Base-by-base conservation (phyloP, 371 early-diverging fungal species). In the Syncephalastrum racemosum region DNA sequence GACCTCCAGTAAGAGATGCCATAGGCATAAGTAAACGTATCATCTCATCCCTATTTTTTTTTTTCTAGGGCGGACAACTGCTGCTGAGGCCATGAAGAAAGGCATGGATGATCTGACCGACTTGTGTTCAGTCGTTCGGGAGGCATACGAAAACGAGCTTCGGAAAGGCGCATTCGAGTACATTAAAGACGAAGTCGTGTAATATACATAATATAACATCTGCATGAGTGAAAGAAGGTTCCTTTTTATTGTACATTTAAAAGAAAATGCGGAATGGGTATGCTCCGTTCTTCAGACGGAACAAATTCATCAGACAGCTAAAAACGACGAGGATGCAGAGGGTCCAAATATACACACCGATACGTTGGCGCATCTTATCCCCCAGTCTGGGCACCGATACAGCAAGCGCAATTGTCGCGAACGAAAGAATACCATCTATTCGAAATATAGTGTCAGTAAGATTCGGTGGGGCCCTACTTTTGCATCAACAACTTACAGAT, bases 81-180 rank as follows among this genome's bases (percentile, higher is more conserved):
- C 97, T 15, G 76, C 89, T 25, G 88, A 93, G 1, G 95, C 95
- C 4, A 70, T 97, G 57, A 73, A 86, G 65, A 88, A 91, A 67
- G 98, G 96, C 12, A 70, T 98, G 27, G 84, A 86, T 50, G 91
- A 95, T 64, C 63, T 98, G 58, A 76, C 77, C 24, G 82, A 85
- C 24, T 62, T 96, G 47, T 88, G 88, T 58, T 73, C 76, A 13
- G 85, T 89, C 70, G 75, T 93, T 41, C 67, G 71, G 41, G 58
- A 74, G 16, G 61, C 83, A 20, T 91, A 91, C 77, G 73, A 77
- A 36, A 70, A 65, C 1, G 86, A 83, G 60, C 77, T 90, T 31
- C 36, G 36, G 36, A 31, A 31, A 31, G 36, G 36, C 36, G 36
- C 36, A 31, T 31, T 31, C 36, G 36, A 31, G 36, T 31, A 31